A percentile compares a stretch with the other conserved stretches of the same genome.
Conservation (phyloP, 2,329 filamentous ascomycete species). For the Nemania bipapillata region DNA sequence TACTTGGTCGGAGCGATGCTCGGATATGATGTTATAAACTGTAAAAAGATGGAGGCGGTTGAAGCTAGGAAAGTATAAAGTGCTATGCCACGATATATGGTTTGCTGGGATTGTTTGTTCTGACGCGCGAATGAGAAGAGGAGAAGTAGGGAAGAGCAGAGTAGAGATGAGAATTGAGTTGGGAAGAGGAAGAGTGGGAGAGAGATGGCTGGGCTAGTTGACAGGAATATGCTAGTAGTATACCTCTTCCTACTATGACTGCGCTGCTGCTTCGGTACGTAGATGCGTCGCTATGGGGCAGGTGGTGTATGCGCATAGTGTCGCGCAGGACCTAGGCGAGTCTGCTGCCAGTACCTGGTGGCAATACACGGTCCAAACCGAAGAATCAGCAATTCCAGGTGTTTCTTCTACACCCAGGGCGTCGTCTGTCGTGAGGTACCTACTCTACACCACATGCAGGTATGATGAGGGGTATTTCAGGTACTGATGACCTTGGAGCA, state of each 20-base stretch:
- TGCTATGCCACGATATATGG: slow-evolving; percentile 4
- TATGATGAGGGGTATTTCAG: slow-evolving; percentile 26
- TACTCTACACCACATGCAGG: background rate
- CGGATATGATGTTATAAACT: slow-evolving; percentile 8
- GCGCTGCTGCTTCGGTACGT: background rate
- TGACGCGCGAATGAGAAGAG: slow-evolving; percentile 14
- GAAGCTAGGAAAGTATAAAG: slow-evolving; percentile 29
- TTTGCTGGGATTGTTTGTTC: slow-evolving; percentile 18
- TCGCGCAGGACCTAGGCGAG: slow-evolving; percentile 17
- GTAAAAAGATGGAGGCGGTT: background rate
- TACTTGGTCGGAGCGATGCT: slow-evolving; percentile 2
- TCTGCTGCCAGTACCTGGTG: slow-evolving; percentile 22
- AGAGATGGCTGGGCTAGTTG: slow-evolving; percentile 9
- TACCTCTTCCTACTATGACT: too few species aligned
- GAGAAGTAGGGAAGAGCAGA: slow-evolving; percentile 6
- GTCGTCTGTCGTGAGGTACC: background rate
- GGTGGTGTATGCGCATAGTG: slow-evolving; percentile 11
- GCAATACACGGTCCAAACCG: background rate
- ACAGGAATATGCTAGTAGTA: background rate
- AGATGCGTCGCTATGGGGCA: slow-evolving; percentile 4
- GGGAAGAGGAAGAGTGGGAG: slow-evolving; percentile 18
- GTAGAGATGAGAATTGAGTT: slow-evolving; percentile 4
- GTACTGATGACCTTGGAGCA: slow-evolving; percentile 2
- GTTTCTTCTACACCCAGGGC: slow-evolving; percentile 5
- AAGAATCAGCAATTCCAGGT: slow-evolving; percentile 8